Percentiles rank a stretch among this genome's conserved stretches.
Conservation (phyloP, 2,329 filamentous ascomycete species). For the Didymosphaeria variabile region DNA sequence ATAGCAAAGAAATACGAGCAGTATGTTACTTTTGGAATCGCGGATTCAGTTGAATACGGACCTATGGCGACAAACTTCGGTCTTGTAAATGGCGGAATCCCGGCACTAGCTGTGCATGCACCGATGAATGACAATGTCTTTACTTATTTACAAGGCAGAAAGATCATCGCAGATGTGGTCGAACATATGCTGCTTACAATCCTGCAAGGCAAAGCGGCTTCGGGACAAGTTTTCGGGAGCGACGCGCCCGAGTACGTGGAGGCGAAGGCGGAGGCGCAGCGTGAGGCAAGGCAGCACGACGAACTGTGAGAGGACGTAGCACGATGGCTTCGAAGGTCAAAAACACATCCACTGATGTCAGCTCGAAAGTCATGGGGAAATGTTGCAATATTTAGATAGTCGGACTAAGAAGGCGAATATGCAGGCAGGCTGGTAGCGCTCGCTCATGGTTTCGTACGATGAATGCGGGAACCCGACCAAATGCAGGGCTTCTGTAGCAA, state of each 20-base stretch:
- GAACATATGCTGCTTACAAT: slow-evolving; percentile 34
- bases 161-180: slow-evolving; percentile 16
- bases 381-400: neutral
- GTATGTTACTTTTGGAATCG: slow-evolving; percentile 29
- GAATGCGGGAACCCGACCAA: slow-evolving; percentile 26
- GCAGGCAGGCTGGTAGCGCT: slow-evolving; percentile 14
- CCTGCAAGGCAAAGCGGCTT: slow-evolving; percentile 26
- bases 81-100: slow-evolving; percentile 16
- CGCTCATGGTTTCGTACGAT: slow-evolving; percentile 32
- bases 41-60: slow-evolving; percentile 27
- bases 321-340: neutral
- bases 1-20: slow-evolving; percentile 28
- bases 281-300: neutral
- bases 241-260: slow-evolving; percentile 19
- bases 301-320: neutral
- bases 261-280: neutral
- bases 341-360: no score
- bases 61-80: slow-evolving; percentile 35
- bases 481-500: slow-evolving; percentile 14
- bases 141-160: slow-evolving; percentile 24
- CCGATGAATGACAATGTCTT: slow-evolving; percentile 35
- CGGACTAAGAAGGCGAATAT: neutral
- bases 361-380: neutral
- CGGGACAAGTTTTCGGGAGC: slow-evolving; percentile 29
- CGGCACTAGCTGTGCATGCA: slow-evolving; percentile 30